Conservation (phyloP, 257 asterid species). For the Coffea canephora region DNA sequence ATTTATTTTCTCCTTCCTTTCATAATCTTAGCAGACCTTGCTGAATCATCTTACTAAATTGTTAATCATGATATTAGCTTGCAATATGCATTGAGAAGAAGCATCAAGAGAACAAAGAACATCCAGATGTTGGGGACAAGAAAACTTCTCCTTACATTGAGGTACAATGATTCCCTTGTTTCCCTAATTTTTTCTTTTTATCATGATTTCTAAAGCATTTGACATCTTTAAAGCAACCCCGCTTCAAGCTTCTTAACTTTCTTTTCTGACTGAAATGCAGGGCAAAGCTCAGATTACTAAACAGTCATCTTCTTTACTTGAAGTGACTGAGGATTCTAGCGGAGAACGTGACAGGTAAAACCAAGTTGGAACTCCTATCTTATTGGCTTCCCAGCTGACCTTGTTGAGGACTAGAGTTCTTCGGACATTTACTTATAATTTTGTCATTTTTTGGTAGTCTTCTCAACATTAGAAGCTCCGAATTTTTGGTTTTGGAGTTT, state of each 20-base stretch:
- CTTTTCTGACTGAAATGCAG: conserved; percentile 31
- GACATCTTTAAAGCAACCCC: neutral
- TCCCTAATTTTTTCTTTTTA: conserved; percentile 23
- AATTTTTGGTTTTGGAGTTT: neutral
- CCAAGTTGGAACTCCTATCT: conserved; percentile 38
- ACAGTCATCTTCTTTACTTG: conserved; percentile 40
- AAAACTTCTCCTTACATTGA: conserved; percentile 31
- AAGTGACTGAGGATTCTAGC: conserved; percentile 30
- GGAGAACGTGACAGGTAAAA: conserved; percentile 59
- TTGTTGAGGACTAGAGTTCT: neutral
- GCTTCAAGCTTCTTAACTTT: conserved; percentile 18
- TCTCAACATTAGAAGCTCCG: neutral
- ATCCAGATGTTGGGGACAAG: conserved; percentile 31
- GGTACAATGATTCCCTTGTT: conserved; percentile 29
- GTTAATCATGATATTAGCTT: conserved; percentile 46
- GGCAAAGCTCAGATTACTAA: conserved; percentile 38
- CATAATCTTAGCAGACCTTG: neutral
- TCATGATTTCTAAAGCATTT: conserved; percentile 7
- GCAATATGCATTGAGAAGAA: conserved; percentile 71
- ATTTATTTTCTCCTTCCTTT: neutral
- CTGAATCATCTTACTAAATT: conserved; percentile 20
- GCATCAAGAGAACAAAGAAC: conserved; percentile 41
- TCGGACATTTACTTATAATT: neutral
- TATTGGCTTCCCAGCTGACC: conserved; percentile 21
- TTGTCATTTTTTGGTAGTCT: neutral